A percentile compares a stretch with the other conserved stretches of the same genome.
Evolutionary conservation across 2,329 filamentous ascomycete genomes (phyloP).

Genomic region (Coniochaeta prunicola): DNA sequence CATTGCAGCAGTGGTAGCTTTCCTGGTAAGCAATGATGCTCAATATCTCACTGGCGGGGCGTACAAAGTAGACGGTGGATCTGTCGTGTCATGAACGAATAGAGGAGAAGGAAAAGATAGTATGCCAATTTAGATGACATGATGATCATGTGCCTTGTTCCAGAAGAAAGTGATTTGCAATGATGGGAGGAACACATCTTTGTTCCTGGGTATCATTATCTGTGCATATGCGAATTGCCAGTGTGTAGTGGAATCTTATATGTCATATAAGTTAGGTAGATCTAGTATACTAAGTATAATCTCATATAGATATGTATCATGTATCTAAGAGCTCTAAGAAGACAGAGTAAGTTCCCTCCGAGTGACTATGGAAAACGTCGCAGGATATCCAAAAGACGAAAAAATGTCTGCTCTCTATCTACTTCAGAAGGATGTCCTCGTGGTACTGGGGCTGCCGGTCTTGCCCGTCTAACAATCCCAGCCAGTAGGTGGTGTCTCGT

Average conservation of each 20-base stretch:
- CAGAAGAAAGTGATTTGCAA: too few species aligned
- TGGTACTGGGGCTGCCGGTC: slow-evolving; percentile 1
- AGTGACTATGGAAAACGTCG: too few species aligned
- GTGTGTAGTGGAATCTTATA: too few species aligned
- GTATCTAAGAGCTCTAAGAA: too few species aligned
- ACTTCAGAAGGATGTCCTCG: neutral
- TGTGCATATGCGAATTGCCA: too few species aligned
- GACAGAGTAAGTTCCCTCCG: too few species aligned
- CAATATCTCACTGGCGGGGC: slow-evolving; percentile 27
- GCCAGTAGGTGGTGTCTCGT: neutral
- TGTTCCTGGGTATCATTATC: too few species aligned
- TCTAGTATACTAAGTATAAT: too few species aligned
- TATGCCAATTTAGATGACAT: neutral
- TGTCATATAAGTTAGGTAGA: too few species aligned
- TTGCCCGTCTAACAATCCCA: slow-evolving; percentile 1
- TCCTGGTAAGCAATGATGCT: slow-evolving; percentile 28
- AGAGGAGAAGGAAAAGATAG: neutral
- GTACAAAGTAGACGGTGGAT: slow-evolving; percentile 9
- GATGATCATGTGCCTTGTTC: too few species aligned
- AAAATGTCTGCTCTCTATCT: neutral
- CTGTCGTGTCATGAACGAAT: neutral
- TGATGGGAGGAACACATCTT: too few species aligned
- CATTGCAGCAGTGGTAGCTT: slow-evolving; percentile 27
- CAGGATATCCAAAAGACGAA: neutral
- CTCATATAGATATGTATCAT: too few species aligned